Percentiles rank a stretch among this genome's conserved stretches.
Evolutionary conservation across 176 grass and related monocot species (phyloP).

Genomic region (Triticum turgidum): DNA sequence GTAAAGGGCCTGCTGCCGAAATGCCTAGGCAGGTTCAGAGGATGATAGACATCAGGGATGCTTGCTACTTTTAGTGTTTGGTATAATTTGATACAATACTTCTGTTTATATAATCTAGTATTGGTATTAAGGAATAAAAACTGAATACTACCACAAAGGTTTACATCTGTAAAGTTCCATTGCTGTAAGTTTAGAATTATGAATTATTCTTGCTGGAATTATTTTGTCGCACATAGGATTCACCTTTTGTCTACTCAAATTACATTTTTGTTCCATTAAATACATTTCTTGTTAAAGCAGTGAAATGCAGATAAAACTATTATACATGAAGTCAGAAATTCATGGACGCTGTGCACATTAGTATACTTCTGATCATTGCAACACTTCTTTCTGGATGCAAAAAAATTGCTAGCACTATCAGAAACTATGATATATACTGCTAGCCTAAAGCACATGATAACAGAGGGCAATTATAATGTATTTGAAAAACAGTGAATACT

Average conservation of each 20-base stretch:
- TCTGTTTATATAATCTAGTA: not conserved
- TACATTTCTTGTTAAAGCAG: not conserved
- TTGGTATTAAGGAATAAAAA: not conserved
- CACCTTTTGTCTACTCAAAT: not conserved
- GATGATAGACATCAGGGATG: not conserved
- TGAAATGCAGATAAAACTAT: not conserved
- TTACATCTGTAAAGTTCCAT: not conserved
- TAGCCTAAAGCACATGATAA: constrained; percentile 12
- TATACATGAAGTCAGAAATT: not conserved
- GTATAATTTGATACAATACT: not conserved
- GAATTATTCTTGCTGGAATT: not conserved
- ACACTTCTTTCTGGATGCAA: not conserved
- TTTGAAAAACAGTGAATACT: not conserved
- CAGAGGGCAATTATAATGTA: not conserved
- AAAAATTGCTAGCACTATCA: not conserved
- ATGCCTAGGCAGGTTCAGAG: not conserved
- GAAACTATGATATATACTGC: not conserved
- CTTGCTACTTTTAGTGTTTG: not conserved
- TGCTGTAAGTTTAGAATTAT: not conserved
- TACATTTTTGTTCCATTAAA: not conserved
- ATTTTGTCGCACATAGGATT: not conserved
- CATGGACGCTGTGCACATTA: not conserved
- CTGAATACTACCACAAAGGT: not conserved
- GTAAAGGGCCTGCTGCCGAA: not conserved
- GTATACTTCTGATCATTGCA: not conserved